Evolutionary conservation across 352 stramenopile genomes (phyloP), one percentile per base, ranked within the genome.

Genomic region (Phytophthora citricola): DNA sequence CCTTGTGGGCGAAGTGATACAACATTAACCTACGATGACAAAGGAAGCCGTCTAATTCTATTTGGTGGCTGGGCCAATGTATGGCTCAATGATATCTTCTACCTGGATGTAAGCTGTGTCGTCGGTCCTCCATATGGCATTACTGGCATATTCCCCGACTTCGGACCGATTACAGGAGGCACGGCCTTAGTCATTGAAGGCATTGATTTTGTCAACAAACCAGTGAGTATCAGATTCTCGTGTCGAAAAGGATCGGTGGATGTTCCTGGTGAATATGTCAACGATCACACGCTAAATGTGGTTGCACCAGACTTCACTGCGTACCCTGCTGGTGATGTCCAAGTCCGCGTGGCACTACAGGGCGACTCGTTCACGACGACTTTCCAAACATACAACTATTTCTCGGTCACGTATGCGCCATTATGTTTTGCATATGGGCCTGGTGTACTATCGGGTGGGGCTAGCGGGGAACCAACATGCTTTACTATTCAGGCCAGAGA

Each of bases 81-180:
- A 32, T 99, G 96, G 95, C 79, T 97, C 22, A 89, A 95, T 53
- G 90, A 98, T 48, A 74, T 98, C n/a, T 94, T 87, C 61, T 78
- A 86, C 9, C 93, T 98, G 29, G 93, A 98, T 45, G 96, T 99
- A 29, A 93, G 84, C 52, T 95, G 95, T 40, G 90, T 99, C 22
- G 96, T 99, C 4, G 97, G 97, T 1, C 97, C 97, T 17, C 96
- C 96, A 8, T 99, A 99, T 72, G 97, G 93, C 9, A 97, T 99
- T 66, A 95, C 90, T 8, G 70, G 76, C 11, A 84, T 99, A 20
- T 88, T 85, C 58, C 94, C 96, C 14, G 75, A 87, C 38, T 98
- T 88, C 49, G 97, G 96, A 14, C 93, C 96, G 1, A 91, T 99
- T 56, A 99, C 96, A 1, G 97, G 97, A 44, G 89, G 82, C 5